Evolutionary conservation across 202 grass and related monocot species (phyloP).

Genomic region (Carex sylvatica): DNA sequence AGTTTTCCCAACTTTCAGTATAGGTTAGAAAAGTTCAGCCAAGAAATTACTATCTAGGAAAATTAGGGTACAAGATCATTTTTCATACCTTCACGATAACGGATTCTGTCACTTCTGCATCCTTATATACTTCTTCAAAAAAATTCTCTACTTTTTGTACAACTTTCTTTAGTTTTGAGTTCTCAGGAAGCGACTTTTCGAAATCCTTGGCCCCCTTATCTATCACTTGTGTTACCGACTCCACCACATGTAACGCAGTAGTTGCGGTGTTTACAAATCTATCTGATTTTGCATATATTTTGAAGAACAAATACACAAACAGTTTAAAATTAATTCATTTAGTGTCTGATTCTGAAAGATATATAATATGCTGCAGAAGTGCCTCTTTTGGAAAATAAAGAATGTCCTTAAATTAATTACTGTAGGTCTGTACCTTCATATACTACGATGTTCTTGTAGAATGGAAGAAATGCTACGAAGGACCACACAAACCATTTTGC

Average conservation of each 20-base stretch:
- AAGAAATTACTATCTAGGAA: neutral
- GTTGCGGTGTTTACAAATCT: slow-evolving; percentile 36
- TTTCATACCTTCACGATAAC: slow-evolving; percentile 52
- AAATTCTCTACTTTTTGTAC: slow-evolving; percentile 48
- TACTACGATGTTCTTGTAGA: slow-evolving; percentile 50
- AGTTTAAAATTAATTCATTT: neutral
- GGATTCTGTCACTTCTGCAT: slow-evolving; percentile 52
- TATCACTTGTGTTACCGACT: slow-evolving; percentile 45
- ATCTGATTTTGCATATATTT: slow-evolving; percentile 32
- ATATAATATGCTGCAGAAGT: neutral
- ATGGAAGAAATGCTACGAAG: slow-evolving; percentile 43
- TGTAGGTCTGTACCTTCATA: slow-evolving; percentile 44
- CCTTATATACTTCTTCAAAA: slow-evolving; percentile 58
- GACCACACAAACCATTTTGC: slow-evolving; percentile 45
- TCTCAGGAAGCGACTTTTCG: slow-evolving; percentile 35
- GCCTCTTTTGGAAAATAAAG: neutral
- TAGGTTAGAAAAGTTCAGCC: neutral
- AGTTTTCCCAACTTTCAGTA: too few relatives aligned
- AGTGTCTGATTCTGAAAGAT: neutral
- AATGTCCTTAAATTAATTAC: neutral
- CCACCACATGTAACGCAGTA: slow-evolving; percentile 49
- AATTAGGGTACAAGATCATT: neutral
- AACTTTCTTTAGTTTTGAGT: slow-evolving; percentile 36
- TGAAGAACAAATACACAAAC: neutral
- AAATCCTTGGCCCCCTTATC: slow-evolving; percentile 52